Percentiles rank a stretch among this genome's conserved stretches.
Conservation (phyloP, 2,329 filamentous ascomycete species). For the Tolypocladium amazonense region DNA sequence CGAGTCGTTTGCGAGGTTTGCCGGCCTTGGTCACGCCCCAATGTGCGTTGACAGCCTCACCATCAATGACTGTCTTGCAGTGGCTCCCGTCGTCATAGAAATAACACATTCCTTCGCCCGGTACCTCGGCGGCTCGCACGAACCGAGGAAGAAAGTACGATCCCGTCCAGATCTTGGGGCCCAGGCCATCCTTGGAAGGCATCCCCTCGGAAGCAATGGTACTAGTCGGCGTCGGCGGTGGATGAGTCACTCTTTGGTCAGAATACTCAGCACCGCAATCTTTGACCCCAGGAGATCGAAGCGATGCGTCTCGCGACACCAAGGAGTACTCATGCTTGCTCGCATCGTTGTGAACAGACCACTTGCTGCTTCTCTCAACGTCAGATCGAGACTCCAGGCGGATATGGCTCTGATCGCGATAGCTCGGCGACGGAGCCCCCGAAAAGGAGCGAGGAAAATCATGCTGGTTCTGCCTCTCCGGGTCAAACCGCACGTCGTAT, state of each 20-base stretch:
- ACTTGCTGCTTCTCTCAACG: slow-evolving; percentile 23
- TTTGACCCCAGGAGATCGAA: slow-evolving; percentile 21
- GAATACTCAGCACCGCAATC: slow-evolving; percentile 16
- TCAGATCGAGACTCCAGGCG: slow-evolving; percentile 24
- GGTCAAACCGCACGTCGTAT: slow-evolving; percentile 34
- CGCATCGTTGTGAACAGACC: slow-evolving; percentile 28
- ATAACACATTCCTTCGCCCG: slow-evolving; percentile 72
- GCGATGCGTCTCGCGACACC: slow-evolving; percentile 26
- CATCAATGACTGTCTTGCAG: slow-evolving; percentile 75
- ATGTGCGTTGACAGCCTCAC: slow-evolving; percentile 76
- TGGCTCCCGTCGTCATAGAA: slow-evolving; percentile 79
- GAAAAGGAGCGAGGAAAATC: slow-evolving; percentile 24
- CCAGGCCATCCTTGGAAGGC: slow-evolving; percentile 47
- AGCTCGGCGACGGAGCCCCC: slow-evolving; percentile 33
- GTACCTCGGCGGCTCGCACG: slow-evolving; percentile 53
- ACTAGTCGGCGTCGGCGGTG: slow-evolving; percentile 16
- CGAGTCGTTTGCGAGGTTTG: slow-evolving; percentile 81
- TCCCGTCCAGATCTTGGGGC: slow-evolving; percentile 60
- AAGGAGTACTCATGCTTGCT: slow-evolving; percentile 34
- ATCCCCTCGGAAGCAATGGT: slow-evolving; percentile 27
- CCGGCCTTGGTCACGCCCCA: slow-evolving; percentile 94
- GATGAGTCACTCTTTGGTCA: slow-evolving; percentile 16
- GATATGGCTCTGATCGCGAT: slow-evolving; percentile 25
- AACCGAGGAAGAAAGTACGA: slow-evolving; percentile 58
- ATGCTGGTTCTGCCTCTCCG: slow-evolving; percentile 24